Percentiles rank a stretch among this genome's conserved stretches.
Conservation (phyloP, 2,329 filamentous ascomycete genomes). For the Hypoxylon sp. region DNA sequence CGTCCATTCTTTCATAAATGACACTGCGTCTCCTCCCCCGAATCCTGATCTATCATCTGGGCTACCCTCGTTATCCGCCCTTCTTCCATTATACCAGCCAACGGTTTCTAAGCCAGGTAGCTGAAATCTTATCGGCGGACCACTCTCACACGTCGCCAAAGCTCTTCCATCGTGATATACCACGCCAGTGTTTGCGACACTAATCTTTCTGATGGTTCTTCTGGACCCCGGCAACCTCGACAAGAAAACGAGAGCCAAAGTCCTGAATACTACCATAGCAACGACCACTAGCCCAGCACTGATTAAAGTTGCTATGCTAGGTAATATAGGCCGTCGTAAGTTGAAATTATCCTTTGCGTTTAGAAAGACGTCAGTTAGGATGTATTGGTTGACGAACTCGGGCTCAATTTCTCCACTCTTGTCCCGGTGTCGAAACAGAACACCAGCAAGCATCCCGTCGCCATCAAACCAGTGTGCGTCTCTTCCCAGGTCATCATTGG, state of each 20-base stretch:
- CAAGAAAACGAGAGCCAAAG: slow-evolving; percentile 67
- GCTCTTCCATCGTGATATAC: slow-evolving; percentile 76
- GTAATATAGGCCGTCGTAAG: slow-evolving; percentile 69
- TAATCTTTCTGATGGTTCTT: slow-evolving; percentile 72
- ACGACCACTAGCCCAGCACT: slow-evolving; percentile 66
- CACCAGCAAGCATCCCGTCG: slow-evolving; percentile 78
- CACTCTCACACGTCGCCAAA: slow-evolving; percentile 77
- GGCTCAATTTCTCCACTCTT: slow-evolving; percentile 60
- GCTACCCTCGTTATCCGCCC: slow-evolving; percentile 62
- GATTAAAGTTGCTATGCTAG: slow-evolving; percentile 75
- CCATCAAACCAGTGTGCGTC: slow-evolving; percentile 81
- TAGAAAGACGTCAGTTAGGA: slow-evolving; percentile 74
- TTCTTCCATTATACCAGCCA: slow-evolving; percentile 75
- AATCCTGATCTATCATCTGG: slow-evolving; percentile 54
- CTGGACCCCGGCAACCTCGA: slow-evolving; percentile 68
- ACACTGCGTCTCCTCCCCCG: slow-evolving; percentile 66
- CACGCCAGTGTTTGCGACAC: slow-evolving; percentile 76
- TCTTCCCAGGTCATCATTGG: slow-evolving; percentile 68
- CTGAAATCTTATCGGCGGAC: slow-evolving; percentile 73
- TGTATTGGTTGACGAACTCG: slow-evolving; percentile 76
- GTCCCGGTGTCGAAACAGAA: slow-evolving; percentile 65
- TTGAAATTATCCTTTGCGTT: slow-evolving; percentile 61
- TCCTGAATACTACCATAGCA: slow-evolving; percentile 65
- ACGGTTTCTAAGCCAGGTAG: slow-evolving; percentile 74
- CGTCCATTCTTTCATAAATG: slow-evolving; percentile 77